Conservation (phyloP, 164 flowering plant species). For the Stephania japonica region DNA sequence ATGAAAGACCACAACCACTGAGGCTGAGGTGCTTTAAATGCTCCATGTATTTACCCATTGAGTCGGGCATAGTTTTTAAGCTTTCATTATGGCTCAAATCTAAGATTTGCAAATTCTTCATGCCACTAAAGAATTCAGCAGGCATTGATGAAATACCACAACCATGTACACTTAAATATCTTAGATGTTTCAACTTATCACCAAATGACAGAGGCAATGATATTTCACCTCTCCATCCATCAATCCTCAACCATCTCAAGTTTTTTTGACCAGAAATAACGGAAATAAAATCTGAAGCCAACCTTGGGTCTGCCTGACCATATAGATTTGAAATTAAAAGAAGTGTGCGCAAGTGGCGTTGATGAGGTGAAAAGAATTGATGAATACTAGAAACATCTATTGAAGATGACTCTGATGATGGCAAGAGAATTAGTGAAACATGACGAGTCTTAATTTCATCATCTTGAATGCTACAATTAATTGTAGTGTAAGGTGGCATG, state of each 20-base stretch:
- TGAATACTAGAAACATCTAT: too few species aligned
- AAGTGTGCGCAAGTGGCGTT: not conserved
- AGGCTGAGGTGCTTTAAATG: constrained; percentile 6
- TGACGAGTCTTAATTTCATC: too few species aligned
- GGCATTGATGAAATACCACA: not conserved
- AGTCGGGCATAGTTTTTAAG: not conserved
- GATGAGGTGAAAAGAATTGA: not conserved
- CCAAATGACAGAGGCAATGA: not conserved
- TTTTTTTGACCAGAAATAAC: too few species aligned
- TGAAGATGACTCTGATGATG: not conserved
- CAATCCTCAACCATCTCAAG: too few species aligned
- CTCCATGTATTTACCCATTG: constrained; percentile 2
- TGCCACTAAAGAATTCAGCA: not conserved
- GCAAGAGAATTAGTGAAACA: not conserved
- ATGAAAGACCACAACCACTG: not conserved
- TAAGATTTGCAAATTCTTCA: not conserved
- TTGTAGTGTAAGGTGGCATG: too few species aligned
- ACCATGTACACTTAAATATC: too few species aligned
- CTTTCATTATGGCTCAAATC: not conserved
- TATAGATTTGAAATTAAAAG: too few species aligned
- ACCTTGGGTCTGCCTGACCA: too few species aligned
- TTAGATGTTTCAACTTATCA: not conserved
- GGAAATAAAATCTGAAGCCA: not conserved
- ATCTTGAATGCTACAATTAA: too few species aligned
- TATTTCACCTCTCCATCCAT: too few species aligned